Percentiles rank a stretch among this genome's conserved stretches.
Conservation (phyloP, 2,329 filamentous ascomycete species). For the Fusarium robinianum region DNA sequence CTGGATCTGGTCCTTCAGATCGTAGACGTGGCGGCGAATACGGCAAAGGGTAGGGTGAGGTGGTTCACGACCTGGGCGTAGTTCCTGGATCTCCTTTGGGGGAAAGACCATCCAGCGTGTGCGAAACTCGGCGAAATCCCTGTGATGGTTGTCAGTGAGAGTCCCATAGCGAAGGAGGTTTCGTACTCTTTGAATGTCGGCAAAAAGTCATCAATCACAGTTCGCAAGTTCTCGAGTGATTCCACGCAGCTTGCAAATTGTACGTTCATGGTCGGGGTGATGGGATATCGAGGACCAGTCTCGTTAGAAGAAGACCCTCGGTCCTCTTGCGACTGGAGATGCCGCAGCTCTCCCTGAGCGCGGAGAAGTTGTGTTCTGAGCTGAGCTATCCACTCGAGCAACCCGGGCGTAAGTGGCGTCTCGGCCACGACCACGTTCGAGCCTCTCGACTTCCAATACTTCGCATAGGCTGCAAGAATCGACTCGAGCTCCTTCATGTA, state of each 20-base stretch:
- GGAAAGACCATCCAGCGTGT: constrained; percentile 24
- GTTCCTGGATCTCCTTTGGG: fast-evolving
- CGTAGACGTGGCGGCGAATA: constrained; percentile 27
- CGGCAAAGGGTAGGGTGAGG: constrained; percentile 16
- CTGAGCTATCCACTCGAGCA: constrained; percentile 19
- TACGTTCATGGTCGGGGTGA: constrained; percentile 16
- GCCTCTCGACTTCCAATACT: constrained; percentile 16
- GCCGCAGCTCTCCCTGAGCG: constrained; percentile 1
- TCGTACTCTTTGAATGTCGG: constrained; percentile 28
- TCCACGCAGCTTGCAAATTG: constrained; percentile 8
- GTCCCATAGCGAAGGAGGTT: fast-evolving
- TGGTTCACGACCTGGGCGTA: not conserved
- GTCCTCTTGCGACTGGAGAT: not conserved
- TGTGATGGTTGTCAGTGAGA: not conserved
- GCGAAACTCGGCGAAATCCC: constrained; percentile 29
- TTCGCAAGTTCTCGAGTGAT: constrained; percentile 9
- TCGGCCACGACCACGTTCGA: constrained; percentile 11
- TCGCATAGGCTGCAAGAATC: constrained; percentile 21
- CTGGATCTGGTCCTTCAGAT: constrained; percentile 26
- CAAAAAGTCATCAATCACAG: constrained; percentile 13
- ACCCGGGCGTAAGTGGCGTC: constrained; percentile 19
- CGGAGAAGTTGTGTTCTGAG: constrained; percentile 1
- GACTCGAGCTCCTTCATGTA: constrained; percentile 22
- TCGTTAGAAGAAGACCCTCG: no score
- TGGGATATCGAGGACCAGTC: not conserved